Evolutionary conservation across 2,329 filamentous ascomycete species (phyloP), one percentile per base, ranked within the genome.

Genomic region (Clonostachys sp.): DNA sequence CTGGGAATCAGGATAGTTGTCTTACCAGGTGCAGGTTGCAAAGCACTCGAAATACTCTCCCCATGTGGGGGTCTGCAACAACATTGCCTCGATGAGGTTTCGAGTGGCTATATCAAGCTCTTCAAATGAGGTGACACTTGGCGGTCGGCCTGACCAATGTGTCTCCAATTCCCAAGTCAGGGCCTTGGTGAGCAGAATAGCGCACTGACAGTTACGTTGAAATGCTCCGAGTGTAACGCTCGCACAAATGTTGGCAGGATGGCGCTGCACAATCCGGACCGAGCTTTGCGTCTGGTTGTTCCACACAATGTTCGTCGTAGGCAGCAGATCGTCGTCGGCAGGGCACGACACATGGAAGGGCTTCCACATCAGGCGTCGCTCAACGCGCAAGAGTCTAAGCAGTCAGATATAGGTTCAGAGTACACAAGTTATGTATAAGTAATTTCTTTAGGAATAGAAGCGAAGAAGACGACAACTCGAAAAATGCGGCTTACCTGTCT

Each of bases 341-440:
- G 68, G 68, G 34, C 61, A 61, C 40, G 64, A 61, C 35, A 70
- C 59, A 45, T 70, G 60, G 13, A 58, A 53, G 12, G 62, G 65
- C 41, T 63, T 62, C 52, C 55, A 57, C 38, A 60, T 57, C 30
- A 63, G 57, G 44, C 53, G 53, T 43, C 55, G 58, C 48, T 66
- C 62, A 40, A 63, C 58, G 39, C 65, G 63, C 33, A 62, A 53
- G 35, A 65, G 57, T 35, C 57, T 60, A 14, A n/a, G 12, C 12
- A n/a, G 24, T 30, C 24, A 30, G 24, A 30, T 10, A 10, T 30
- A 30, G 24, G 24, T 30, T 30, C 24, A 30, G 8, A 30, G 24
- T 10, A 10, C 24, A 30, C 8, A 9, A 30, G 6, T 30, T 8
- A 24, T 24, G 24, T 8, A 24, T 9, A 24, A 24, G 24, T 24